Percentiles rank a stretch among this genome's conserved stretches.
Evolutionary conservation across 495 filamentous ascomycete species (phyloP).

Genomic region (Lophiotrema nucula): DNA sequence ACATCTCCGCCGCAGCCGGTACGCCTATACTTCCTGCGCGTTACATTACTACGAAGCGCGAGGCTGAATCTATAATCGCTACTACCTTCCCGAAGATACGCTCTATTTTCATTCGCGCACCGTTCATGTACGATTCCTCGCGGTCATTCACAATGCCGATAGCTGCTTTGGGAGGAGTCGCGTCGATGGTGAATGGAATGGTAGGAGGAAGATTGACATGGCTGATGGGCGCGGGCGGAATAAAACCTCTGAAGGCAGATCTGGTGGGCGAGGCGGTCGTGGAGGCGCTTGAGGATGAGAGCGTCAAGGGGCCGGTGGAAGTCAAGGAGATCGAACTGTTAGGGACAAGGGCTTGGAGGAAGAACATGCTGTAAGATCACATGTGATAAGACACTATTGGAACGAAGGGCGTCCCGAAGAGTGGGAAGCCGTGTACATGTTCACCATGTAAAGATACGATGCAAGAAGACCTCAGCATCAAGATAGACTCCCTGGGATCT

Average conservation of each 20-base stretch:
- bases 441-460: too few species aligned
- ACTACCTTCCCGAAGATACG: slow-evolving; percentile 70
- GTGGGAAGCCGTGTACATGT: too few species aligned
- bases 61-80: slow-evolving; percentile 79
- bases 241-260: slow-evolving; percentile 85
- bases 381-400: too few species aligned
- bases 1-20: slow-evolving; percentile 83
- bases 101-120: slow-evolving; percentile 77
- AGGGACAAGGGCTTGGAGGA: slow-evolving; percentile 43
- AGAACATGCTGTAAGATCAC: slow-evolving; percentile 42
- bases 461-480: too few species aligned
- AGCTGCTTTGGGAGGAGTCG: slow-evolving; percentile 67
- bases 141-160: slow-evolving; percentile 81
- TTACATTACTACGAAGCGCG: slow-evolving; percentile 89
- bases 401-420: too few species aligned
- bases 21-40: slow-evolving; percentile 77
- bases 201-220: slow-evolving; percentile 70
- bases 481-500: too few species aligned
- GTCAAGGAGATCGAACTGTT: slow-evolving; percentile 42
- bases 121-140: slow-evolving; percentile 83
- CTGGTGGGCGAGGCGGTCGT: slow-evolving; percentile 66
- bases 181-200: slow-evolving; percentile 67
- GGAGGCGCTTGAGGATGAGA: slow-evolving; percentile 42
- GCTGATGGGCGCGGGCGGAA: slow-evolving; percentile 74
- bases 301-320: slow-evolving; percentile 41